phyloP scores from a whole-genome alignment of 441 rosid species.

The Syzygium malaccense region DNA sequence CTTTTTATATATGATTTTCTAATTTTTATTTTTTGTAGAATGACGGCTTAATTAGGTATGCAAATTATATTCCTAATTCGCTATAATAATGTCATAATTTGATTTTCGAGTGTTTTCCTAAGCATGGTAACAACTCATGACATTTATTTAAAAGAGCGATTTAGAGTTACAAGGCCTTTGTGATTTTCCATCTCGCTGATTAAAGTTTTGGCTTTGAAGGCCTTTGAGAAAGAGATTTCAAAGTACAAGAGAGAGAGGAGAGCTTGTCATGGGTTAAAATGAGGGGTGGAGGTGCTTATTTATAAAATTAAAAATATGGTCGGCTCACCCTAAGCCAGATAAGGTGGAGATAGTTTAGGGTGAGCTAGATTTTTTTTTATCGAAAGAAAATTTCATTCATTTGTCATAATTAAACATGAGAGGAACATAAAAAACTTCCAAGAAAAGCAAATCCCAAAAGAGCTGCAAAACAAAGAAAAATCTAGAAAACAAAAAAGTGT shows the following conservation, averaged over 20 bases:
- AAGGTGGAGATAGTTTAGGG: background rate
- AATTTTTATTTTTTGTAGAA: background rate
- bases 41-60: background rate
- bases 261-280: background rate
- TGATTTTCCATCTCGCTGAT: background rate
- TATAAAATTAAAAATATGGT: background rate
- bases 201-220: background rate
- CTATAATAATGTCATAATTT: background rate
- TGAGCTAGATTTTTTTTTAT: background rate
- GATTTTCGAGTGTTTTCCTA: background rate
- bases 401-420: no score
- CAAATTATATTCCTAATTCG: background rate
- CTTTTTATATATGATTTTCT: background rate
- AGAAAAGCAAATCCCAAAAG: no score
- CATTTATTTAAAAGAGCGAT: background rate
- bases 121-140: background rate
- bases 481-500: no score
- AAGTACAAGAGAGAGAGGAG: background rate
- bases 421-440: no score
- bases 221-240: background rate
- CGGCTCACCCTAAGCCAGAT: background rate
- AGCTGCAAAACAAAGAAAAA: no score
- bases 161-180: background rate
- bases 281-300: background rate
- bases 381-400: no score